These are phyloP conservation scores for Beauveria asiatica DNA, from an alignment of 2,329 filamentous ascomycete genomes.

Conservation along the genomic window DNA sequence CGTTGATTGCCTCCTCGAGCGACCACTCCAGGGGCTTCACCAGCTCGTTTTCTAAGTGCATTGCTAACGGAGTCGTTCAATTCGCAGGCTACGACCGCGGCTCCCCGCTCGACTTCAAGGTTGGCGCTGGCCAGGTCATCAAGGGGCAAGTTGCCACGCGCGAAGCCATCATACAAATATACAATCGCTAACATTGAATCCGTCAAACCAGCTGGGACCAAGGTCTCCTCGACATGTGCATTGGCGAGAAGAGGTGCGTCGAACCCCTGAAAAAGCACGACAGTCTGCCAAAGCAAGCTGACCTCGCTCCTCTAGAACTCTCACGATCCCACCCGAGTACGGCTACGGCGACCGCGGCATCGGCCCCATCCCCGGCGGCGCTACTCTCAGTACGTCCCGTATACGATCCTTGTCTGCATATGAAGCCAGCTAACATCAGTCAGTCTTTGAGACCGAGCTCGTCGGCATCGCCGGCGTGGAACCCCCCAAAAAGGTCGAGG, in stretches of 20 bases:
- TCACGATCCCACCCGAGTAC: constrained; percentile 81
- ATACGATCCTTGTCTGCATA: constrained; percentile 7
- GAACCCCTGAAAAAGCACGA: no score
- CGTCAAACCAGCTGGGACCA: constrained; percentile 64
- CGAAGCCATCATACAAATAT: background rate
- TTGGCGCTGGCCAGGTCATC: constrained; percentile 80
- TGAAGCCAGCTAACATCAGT: constrained; percentile 13
- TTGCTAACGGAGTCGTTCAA: background rate
- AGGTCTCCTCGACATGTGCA: constrained; percentile 87
- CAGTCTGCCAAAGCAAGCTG: constrained; percentile 10
- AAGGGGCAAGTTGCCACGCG: constrained; percentile 56
- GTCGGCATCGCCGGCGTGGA: constrained; percentile 70
- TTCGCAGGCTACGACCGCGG: constrained; percentile 62
- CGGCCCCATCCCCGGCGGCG: constrained; percentile 75
- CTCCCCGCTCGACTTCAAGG: constrained; percentile 65
- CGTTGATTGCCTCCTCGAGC: background rate
- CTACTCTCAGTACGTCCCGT: constrained; percentile 57
- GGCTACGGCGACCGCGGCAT: constrained; percentile 71
- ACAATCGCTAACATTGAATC: constrained; percentile 14
- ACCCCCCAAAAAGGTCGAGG: background rate
- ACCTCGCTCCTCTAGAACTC: constrained; percentile 40
- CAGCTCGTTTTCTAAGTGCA: background rate
- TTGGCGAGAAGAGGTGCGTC: constrained; percentile 71
- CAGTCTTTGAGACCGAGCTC: constrained; percentile 87
- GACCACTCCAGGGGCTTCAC: no score